These are phyloP conservation scores for Saccharomycopsis selenospora DNA, from an alignment of 805 yeast genomes.

Conservation along the genomic window DNA sequence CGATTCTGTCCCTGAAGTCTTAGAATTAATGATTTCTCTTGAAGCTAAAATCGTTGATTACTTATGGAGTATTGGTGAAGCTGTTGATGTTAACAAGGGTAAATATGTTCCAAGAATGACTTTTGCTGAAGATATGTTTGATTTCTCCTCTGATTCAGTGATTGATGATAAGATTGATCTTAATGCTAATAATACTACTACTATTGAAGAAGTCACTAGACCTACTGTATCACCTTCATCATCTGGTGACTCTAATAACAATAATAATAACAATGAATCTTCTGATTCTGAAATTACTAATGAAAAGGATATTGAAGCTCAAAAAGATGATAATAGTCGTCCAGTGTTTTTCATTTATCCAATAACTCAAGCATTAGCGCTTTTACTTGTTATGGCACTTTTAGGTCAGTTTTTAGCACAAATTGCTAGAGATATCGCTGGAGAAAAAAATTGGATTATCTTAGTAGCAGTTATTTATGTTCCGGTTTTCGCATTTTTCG, in stretches of 20 bases:
- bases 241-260: background rate
- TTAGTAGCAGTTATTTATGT: background rate
- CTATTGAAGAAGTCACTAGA: background rate
- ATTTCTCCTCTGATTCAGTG: background rate
- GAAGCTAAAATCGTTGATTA: background rate
- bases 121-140: background rate
- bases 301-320: background rate
- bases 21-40: background rate
- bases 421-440: background rate
- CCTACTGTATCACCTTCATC: background rate
- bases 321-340: background rate
- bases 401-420: background rate
- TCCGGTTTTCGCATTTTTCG: background rate
- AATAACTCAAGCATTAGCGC: background rate
- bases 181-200: background rate
- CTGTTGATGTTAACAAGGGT: background rate
- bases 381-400: background rate
- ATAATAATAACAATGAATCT: no score
- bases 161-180: background rate
- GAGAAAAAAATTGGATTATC: background rate
- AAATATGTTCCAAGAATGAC: conserved; percentile 2
- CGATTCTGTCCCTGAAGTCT: background rate
- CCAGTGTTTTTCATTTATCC: conserved; percentile 1
- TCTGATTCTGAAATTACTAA: background rate
- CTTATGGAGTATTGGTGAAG: background rate